Evolutionary conservation across 768 basidiomycete genomes (phyloP).

Genomic region (Amanita jacksonii): DNA sequence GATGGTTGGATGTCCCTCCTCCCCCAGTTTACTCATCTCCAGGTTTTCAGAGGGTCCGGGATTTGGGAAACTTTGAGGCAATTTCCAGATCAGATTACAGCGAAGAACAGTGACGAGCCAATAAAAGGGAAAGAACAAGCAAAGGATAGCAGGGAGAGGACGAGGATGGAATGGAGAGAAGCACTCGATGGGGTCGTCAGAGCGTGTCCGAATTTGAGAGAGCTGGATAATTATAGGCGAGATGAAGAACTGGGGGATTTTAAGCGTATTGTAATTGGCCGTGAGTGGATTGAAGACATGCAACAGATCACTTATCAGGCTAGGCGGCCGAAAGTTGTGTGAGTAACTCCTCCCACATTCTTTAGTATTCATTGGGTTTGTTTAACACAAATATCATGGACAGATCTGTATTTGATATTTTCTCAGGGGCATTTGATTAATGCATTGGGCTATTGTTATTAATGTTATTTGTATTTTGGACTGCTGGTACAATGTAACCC

Average conservation of each 20-base stretch:
- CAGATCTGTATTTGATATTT: conserved; percentile 8
- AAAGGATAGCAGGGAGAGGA: not conserved
- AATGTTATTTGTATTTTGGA: too few relatives aligned
- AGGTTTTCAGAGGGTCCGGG: conserved; percentile 33
- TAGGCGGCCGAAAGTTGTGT: not conserved
- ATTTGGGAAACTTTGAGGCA: conserved; percentile 30
- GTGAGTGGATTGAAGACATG: not conserved
- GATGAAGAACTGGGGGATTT: conserved; percentile 23
- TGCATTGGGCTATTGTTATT: too few relatives aligned
- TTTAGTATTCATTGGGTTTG: not conserved
- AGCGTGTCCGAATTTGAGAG: conserved; percentile 30
- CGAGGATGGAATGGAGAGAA: conserved; percentile 18
- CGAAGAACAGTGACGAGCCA: too few relatives aligned
- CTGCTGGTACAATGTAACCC: too few relatives aligned
- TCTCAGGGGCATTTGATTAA: conserved; percentile 1
- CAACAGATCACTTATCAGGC: not conserved
- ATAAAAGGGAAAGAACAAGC: too few relatives aligned
- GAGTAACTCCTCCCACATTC: not conserved
- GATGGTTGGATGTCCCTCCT: conserved; percentile 32
- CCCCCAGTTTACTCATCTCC: conserved; percentile 30
- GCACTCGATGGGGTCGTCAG: conserved; percentile 33
- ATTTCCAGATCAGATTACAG: not conserved
- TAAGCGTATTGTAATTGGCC: conserved; percentile 21
- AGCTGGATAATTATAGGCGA: conserved; percentile 31
- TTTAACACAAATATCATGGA: not conserved